Conservation (phyloP, 2,329 filamentous ascomycete genomes). For the Aphanoascus verrucosus region DNA sequence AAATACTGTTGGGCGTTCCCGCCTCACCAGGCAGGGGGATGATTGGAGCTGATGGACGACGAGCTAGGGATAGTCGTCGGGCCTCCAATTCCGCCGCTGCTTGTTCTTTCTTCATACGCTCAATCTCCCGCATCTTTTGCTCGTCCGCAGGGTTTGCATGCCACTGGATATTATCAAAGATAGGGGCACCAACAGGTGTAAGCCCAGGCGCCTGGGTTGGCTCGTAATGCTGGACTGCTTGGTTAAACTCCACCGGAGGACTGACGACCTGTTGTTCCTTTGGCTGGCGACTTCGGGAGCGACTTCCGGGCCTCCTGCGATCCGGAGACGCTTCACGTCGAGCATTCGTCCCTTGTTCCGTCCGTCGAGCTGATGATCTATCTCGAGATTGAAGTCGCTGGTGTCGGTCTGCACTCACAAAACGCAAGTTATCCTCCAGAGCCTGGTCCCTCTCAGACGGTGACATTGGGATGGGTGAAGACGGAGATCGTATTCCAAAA, state of each 20-base stretch:
- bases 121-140: not conserved
- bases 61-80: constrained; percentile 69
- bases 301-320: constrained; percentile 25
- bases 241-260: not conserved
- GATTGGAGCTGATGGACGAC: constrained; percentile 64
- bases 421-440: constrained; percentile 49
- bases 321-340: constrained; percentile 40
- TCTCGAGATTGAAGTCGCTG: constrained; percentile 39
- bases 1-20: constrained; percentile 29
- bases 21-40: constrained; percentile 63
- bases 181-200: not conserved
- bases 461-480: constrained; percentile 68
- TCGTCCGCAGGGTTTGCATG: not conserved
- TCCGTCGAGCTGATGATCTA: constrained; percentile 42
- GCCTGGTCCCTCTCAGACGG: constrained; percentile 46
- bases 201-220: not conserved
- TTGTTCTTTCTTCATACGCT: constrained; percentile 51
- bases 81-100: constrained; percentile 82
- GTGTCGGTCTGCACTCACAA: constrained; percentile 37
- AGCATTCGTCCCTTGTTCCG: constrained; percentile 36
- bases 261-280: constrained; percentile 19
- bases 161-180: constrained; percentile 8
- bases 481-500: constrained; percentile 58
- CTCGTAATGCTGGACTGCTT: not conserved
- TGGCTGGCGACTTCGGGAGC: constrained; percentile 29